Evolutionary conservation across 1,284 basidiomycete species (phyloP).

Genomic region (Cutaneotrichosporon dermatis): DNA sequence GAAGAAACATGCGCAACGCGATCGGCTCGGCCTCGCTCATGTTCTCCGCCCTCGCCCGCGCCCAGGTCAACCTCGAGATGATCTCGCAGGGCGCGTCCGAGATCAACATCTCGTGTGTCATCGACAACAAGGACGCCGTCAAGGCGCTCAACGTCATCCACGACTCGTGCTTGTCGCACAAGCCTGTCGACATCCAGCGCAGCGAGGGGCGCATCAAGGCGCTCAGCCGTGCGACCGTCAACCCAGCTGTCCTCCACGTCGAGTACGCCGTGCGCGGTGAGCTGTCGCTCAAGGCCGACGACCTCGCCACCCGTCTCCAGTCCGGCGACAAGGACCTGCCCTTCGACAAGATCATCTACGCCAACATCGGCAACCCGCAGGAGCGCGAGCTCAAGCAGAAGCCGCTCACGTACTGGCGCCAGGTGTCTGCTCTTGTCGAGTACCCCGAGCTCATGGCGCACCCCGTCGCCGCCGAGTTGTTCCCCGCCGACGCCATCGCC

Average conservation of each 20-base stretch:
- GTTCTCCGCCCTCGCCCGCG: constrained; percentile 92
- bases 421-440: constrained; percentile 63
- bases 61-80: constrained; percentile 98
- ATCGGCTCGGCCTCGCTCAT: constrained; percentile 93
- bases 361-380: constrained; percentile 95
- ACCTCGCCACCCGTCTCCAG: constrained; percentile 62
- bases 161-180: constrained; percentile 64
- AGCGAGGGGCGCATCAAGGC: constrained; percentile 11
- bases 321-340: constrained; percentile 59
- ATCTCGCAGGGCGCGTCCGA: constrained; percentile 95
- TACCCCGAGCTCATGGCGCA: constrained; percentile 76
- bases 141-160: constrained; percentile 98
- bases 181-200: not conserved
- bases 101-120: constrained; percentile 84
- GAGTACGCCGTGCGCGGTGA: constrained; percentile 94
- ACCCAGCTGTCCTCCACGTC: constrained; percentile 75
- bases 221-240: constrained; percentile 49
- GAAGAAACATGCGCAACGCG: constrained; percentile 78
- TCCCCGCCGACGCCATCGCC: constrained; percentile 76
- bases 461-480: constrained; percentile 60
- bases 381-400: constrained; percentile 87
- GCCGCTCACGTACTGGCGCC: constrained; percentile 78
- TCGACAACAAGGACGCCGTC: constrained; percentile 76
- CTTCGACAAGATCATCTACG: constrained; percentile 79
- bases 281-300: constrained; percentile 84